Conservation (phyloP, 2,329 filamentous ascomycete genomes). For the Venturia effusa region DNA sequence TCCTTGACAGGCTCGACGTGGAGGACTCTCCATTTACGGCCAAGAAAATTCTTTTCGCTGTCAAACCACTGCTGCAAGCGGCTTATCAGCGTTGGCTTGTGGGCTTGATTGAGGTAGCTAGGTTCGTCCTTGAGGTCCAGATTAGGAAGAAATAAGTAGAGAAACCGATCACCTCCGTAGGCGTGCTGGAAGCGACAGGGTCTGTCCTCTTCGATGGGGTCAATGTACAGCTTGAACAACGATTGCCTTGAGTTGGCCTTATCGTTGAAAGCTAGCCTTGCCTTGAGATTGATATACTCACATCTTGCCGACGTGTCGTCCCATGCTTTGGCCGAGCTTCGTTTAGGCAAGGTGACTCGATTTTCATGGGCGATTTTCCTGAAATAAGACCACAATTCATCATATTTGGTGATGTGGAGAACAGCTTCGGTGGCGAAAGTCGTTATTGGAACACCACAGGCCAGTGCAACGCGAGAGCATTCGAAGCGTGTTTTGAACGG, state of each 20-base stretch:
- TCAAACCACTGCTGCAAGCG: constrained; percentile 25
- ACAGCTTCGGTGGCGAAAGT: constrained; percentile 14
- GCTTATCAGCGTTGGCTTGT: not conserved
- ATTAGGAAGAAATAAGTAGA: constrained; percentile 28
- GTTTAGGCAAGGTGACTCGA: not conserved
- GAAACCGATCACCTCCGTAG: constrained; percentile 30
- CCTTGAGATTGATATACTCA: constrained; percentile 22
- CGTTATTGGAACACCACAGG: constrained; percentile 10
- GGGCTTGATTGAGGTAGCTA: constrained; percentile 7
- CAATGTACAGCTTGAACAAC: constrained; percentile 20
- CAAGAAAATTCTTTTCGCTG: constrained; percentile 27
- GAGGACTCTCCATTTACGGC: constrained; percentile 30
- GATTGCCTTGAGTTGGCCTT: constrained; percentile 11
- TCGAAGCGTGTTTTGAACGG: constrained; percentile 24
- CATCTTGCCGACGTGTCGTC: constrained; percentile 14
- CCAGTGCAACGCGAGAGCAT: constrained; percentile 20
- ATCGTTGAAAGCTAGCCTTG: constrained; percentile 16
- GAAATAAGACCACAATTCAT: constrained; percentile 18
- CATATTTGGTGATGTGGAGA: constrained; percentile 13
- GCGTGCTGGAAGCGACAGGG: constrained; percentile 27
- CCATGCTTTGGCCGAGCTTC: constrained; percentile 19
- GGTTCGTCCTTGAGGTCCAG: constrained; percentile 15
- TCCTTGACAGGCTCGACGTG: constrained; percentile 27
- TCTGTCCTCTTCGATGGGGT: constrained; percentile 19
- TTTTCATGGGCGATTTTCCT: constrained; percentile 2